Evolutionary conservation across 257 asterid genomes (phyloP).

Genomic region (Orobanche coerulescens): DNA sequence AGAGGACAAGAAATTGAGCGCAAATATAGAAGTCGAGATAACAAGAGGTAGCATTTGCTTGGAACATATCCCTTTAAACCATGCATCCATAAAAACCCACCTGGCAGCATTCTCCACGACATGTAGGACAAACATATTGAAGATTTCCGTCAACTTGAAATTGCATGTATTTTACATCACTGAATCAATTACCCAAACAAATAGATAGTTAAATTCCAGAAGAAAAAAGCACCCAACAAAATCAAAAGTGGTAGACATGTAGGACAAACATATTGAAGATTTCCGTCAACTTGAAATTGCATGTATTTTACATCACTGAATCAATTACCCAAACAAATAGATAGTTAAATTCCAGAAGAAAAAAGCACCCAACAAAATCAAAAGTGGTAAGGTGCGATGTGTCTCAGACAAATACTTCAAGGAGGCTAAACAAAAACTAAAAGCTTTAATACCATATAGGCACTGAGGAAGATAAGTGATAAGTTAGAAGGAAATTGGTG

Average conservation of each 20-base stretch:
- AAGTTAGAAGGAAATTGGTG: not conserved
- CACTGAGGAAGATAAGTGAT: not conserved
- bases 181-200: conserved; percentile 29
- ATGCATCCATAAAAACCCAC: conserved; percentile 30
- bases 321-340: conserved; percentile 19
- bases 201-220: conserved; percentile 11
- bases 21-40: conserved; percentile 2
- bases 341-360: conserved; percentile 12
- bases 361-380: not conserved
- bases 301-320: conserved; percentile 78
- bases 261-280: conserved; percentile 83
- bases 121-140: conserved; percentile 78
- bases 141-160: conserved; percentile 91
- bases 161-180: conserved; percentile 82
- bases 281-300: conserved; percentile 90
- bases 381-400: not conserved
- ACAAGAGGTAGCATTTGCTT: conserved; percentile 1
- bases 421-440: not conserved
- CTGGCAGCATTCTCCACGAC: conserved; percentile 91
- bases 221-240: conserved; percentile 6
- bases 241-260: conserved; percentile 32
- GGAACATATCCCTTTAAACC: conserved; percentile 9
- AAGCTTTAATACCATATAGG: not conserved
- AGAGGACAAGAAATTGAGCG: conserved; percentile 6
- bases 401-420: not conserved